Evolutionary conservation across 768 basidiomycete genomes (phyloP).

Genomic region (Psilocybe cyanescens): DNA sequence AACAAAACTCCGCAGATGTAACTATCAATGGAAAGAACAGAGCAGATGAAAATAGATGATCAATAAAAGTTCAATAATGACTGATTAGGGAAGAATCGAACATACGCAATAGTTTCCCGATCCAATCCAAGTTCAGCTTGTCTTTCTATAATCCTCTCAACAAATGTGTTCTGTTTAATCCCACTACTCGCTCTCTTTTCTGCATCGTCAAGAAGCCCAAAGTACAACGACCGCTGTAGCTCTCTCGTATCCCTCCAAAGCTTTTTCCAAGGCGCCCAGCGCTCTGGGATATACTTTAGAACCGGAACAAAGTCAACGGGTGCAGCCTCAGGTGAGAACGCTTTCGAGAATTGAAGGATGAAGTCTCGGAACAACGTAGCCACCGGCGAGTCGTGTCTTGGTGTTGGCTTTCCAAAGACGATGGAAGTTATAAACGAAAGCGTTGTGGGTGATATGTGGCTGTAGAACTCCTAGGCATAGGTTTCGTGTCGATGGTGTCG

Average conservation of each 20-base stretch:
- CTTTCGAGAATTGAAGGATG: not conserved
- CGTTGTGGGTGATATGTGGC: not conserved
- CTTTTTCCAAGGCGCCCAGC: not conserved
- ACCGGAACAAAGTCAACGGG: not conserved
- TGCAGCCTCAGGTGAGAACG: not conserved
- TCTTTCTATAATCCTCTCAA: not conserved
- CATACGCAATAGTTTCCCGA: not conserved
- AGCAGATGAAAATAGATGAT: not conserved
- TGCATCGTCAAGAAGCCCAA: not conserved
- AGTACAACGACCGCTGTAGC: not conserved
- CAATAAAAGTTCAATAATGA: not conserved
- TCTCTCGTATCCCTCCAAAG: not conserved
- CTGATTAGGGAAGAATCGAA: not conserved
- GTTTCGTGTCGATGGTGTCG: no score
- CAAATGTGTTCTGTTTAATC: not conserved
- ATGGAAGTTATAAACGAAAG: not conserved
- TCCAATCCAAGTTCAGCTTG: not conserved
- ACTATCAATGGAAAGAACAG: not conserved
- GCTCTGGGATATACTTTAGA: not conserved
- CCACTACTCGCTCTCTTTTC: not conserved
- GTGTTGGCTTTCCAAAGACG: not conserved
- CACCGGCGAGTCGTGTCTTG: not conserved
- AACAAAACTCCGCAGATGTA: not conserved
- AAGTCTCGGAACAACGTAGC: not conserved
- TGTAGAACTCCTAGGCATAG: not conserved